Evolutionary conservation across 768 basidiomycete genomes (phyloP), one percentile per base, ranked within the genome.

Genomic region (Thelephora aurantiotincta): DNA sequence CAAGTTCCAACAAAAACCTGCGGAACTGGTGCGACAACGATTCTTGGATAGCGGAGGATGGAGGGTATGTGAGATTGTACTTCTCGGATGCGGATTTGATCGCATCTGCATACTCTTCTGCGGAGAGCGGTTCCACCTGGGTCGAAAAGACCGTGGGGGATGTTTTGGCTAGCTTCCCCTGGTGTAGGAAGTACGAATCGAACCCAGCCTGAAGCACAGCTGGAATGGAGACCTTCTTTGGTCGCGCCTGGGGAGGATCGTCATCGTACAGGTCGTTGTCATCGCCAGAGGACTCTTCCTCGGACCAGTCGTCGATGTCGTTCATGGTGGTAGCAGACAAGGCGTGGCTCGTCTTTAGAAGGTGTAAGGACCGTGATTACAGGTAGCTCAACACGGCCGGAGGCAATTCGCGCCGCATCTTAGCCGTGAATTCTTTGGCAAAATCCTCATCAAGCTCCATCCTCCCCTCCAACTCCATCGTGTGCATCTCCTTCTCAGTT

Each of bases 141-240:
- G 72, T 60, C 0, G 91, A 88, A 61, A 91, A 91, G 44, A 88
- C 74, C 55, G 83, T 81, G 50, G 78, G 66, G 30, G 88, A 89
- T 26, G 90, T 93, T 51, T 76, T 75, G 1, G 78, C 64, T 13
- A 81, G 73, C 19, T 77, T 68, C 7, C 78, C 68, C 23, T 73
- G 67, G 35, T 78, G 72, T 5, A 68, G 70, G 60, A 98, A 87
- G 66, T 94, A 98, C 18, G 82, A 78, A 65, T 98, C 92, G 47
- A 92, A 90, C 6, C 79, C 67, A 5, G 86, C 78, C 20, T 75
- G 71, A 3, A 77, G 72, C 43, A 86, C 61, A 41, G 38, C 14
- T 11, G 18, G 16, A 18, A 9, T 16, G 38, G 3, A 22, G 22
- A 11, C 38, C 14, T 22, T 22, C 12, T 16, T 38, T 3, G 37